Base-by-base conservation (phyloP, 495 filamentous ascomycete genomes). In the Daldinia bambusicola region DNA sequence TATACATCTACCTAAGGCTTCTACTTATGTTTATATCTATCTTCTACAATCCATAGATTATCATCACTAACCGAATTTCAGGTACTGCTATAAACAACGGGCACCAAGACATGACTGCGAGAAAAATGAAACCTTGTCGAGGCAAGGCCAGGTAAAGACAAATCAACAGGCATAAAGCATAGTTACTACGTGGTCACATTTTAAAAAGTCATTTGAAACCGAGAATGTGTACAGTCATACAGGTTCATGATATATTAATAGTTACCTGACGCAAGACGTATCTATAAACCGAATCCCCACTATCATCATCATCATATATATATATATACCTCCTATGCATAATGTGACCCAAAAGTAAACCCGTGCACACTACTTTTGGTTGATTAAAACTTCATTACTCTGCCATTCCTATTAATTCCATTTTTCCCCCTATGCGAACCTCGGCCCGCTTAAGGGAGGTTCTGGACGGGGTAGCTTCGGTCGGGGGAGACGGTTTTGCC, bases 381-480 rank as follows among this genome's bases (percentile, higher is more conserved):
- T 26, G 26, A 26, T 22, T 48, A 48, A 22, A 48, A 12, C 9
- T 18, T 48, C 43, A n/a, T 48, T 48, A 10, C 43, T 22, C 26
- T 12, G 18, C 22, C 43, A 3, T 48, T 48, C 10, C 43, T 9
- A 48, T 48, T 48, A 6, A 48, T 34, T 6, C 34, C 43, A 22
- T 48, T 48, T 9, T 2, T 48, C 9, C 9, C 18, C 43, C 9
- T 20, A 8, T 8, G 10, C 10, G 43, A 22, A 48, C 9, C 7
- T 26, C 26, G 3, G 3, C 43, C 43, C 9, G 16, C 56, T 45
- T 43, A 50, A 34, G 77, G 71, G 1, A 85, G 68, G 62, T 61
- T 75, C 70, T 80, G 78, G 36, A 84, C 83, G 45, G 83, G 75
- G 66, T 85, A 89, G 75, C 81, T 85, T 81, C 86, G 80, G 72